phyloP scores from a whole-genome alignment of 2,329 filamentous ascomycete genomes.

The Trichoderma simmonsii region DNA sequence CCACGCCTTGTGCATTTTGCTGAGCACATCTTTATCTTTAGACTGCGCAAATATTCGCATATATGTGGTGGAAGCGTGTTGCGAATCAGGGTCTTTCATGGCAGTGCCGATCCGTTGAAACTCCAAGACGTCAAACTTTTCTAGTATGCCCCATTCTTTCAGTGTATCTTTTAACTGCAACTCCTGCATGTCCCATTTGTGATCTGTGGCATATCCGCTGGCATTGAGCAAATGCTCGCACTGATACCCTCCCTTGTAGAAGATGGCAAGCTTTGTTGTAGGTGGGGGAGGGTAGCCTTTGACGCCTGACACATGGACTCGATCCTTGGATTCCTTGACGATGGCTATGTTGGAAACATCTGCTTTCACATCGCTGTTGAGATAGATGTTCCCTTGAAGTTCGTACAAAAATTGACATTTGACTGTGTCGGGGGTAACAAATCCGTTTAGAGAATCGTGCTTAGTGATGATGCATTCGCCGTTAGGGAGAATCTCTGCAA shows the following conservation, averaged over 20 bases:
- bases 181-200: conserved; percentile 50
- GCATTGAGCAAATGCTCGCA: conserved; percentile 44
- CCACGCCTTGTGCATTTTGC: conserved; percentile 30
- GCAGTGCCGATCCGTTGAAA: conserved; percentile 41
- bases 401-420: conserved; percentile 49
- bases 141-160: conserved; percentile 33
- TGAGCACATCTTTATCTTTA: conserved; percentile 27
- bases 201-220: conserved; percentile 44
- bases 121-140: conserved; percentile 48
- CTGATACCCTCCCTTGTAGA: conserved; percentile 48
- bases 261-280: conserved; percentile 52
- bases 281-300: conserved; percentile 44
- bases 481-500: conserved; percentile 46
- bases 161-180: conserved; percentile 44
- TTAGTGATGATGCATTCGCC: conserved; percentile 49
- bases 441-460: conserved; percentile 42
- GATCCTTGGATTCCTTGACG: conserved; percentile 33
- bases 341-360: conserved; percentile 36
- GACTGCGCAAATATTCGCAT: conserved; percentile 44
- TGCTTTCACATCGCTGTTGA: conserved; percentile 48
- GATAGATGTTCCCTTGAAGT: conserved; percentile 45
- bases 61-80: conserved; percentile 43
- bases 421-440: conserved; percentile 36
- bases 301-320: conserved; percentile 41
- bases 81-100: conserved; percentile 35